These are phyloP conservation scores for Pilatotrama ljubarskyi DNA, from an alignment of 768 basidiomycete species.

Conservation along the genomic window DNA sequence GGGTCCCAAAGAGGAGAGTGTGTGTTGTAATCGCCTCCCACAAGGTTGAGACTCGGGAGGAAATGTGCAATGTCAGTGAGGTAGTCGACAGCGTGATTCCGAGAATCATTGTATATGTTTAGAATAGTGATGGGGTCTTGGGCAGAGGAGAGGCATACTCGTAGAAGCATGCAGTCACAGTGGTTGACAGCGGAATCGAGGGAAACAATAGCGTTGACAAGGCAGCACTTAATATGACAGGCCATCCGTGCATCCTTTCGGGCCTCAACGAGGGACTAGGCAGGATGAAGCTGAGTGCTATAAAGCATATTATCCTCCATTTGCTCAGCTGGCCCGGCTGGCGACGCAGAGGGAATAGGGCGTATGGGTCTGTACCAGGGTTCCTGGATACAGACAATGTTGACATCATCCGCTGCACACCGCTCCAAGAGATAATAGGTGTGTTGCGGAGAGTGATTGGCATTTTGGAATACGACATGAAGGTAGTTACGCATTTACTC, in stretches of 20 bases:
- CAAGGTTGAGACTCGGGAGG: not conserved
- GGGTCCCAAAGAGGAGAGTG: not conserved
- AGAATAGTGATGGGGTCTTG: not conserved
- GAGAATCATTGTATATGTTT: not conserved
- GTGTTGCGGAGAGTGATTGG: constrained; percentile 2
- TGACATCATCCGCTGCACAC: not conserved
- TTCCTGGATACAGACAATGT: not conserved
- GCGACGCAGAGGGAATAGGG: not conserved
- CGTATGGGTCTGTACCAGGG: constrained; percentile 1
- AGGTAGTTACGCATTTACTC: not conserved
- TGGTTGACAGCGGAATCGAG: not conserved
- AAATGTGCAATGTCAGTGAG: not conserved
- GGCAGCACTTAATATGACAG: not conserved
- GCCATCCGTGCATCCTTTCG: not conserved
- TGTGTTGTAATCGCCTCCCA: constrained; percentile 2
- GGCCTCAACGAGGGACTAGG: not conserved
- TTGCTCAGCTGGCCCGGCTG: not conserved
- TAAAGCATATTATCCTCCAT: constrained; percentile 1
- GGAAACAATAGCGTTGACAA: not conserved
- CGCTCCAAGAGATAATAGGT: not conserved
- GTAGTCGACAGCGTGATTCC: not conserved
- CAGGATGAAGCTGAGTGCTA: constrained; percentile 1
- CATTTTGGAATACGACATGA: not conserved
- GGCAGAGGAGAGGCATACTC: not conserved
- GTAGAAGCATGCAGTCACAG: not conserved